Base-by-base conservation (phyloP, 2,329 filamentous ascomycete species). In the Chrysoporthe austroafricana region DNA sequence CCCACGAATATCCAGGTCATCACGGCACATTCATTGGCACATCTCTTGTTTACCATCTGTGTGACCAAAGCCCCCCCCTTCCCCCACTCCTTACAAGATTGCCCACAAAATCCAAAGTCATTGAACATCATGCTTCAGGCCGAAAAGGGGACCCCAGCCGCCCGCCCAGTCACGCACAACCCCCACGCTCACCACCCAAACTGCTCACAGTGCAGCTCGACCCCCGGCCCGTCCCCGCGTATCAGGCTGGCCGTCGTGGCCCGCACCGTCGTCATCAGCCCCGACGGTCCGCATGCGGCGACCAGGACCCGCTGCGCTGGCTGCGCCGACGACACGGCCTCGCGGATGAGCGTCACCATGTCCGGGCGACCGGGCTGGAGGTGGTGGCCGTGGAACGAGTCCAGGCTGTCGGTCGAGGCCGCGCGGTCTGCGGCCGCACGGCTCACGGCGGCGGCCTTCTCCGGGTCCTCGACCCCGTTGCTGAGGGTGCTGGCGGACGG, bases 121-220 rank as follows among this genome's bases (percentile, higher is more conserved):
- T 39, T 6, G 36, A 32, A 54, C 50, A 26, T 26, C 26, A 54
- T 32, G 8, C 26, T 26, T 21, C 50, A 54, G 21, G 9, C 11
- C 26, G 26, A 26, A 26, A 26, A 26, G 5, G 5, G 18, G 6
- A 48, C n/a, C 18, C 2, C 5, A 52, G 21, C 48, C 48, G 21
- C 2, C 21, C 21, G n/a, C n/a, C 48, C 21, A 50, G 36, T 39
- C 36, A 9, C 36, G 36, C 36, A 50, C n/a, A 26, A 26, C 26
- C 26, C 26, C n/a, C n/a, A 4, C 48, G n/a, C n/a, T 73, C 61
- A 82, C 81, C 81, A 83, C 2, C 80, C 80, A 69, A 84, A 84
- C 72, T 83, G 78, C 72, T 85, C 84, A 69, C 80, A 82, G 72
- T 85, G 83, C 59, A 85, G 75, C 72, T 85, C 83, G n/a, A 86